These are phyloP conservation scores for Tilletia indica DNA, from an alignment of 1,284 basidiomycete genomes.

Conservation along the genomic window DNA sequence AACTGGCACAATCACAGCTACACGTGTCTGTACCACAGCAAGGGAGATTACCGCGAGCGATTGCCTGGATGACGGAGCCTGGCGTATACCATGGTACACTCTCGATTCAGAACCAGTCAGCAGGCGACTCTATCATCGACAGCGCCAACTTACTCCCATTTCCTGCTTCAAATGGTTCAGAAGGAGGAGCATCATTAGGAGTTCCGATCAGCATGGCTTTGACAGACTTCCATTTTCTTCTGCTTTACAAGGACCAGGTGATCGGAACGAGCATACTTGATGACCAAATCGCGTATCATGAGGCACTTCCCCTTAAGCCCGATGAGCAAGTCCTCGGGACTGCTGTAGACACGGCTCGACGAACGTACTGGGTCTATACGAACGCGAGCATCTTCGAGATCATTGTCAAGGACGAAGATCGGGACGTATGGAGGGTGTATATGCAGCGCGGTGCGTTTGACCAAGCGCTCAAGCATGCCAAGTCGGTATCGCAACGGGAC, in stretches of 20 bases:
- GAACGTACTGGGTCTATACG: slow-evolving; percentile 93
- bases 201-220: slow-evolving; percentile 69
- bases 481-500: slow-evolving; percentile 80
- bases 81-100: slow-evolving; percentile 48
- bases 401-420: slow-evolving; percentile 79
- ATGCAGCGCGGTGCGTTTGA: slow-evolving; percentile 76
- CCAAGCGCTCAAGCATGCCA: slow-evolving; percentile 74
- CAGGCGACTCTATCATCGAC: slow-evolving; percentile 73
- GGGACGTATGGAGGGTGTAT: slow-evolving; percentile 91
- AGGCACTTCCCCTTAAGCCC: slow-evolving; percentile 57
- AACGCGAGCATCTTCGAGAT: slow-evolving; percentile 86
- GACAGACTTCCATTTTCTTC: slow-evolving; percentile 87
- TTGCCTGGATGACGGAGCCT: slow-evolving; percentile 62
- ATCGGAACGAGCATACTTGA: slow-evolving; percentile 61
- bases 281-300: slow-evolving; percentile 79
- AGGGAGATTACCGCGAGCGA: slow-evolving; percentile 60
- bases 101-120: slow-evolving; percentile 54
- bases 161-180: slow-evolving; percentile 30
- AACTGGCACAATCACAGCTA: slow-evolving; percentile 56
- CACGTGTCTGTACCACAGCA: slow-evolving; percentile 52
- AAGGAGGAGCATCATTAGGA: slow-evolving; percentile 30
- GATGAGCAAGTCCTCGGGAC: slow-evolving; percentile 46
- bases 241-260: slow-evolving; percentile 75
- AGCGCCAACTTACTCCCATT: slow-evolving; percentile 61
- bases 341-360: slow-evolving; percentile 72